These are phyloP conservation scores for Avena insularis DNA, from an alignment of 176 grass and related monocot species.

Conservation along the genomic window DNA sequence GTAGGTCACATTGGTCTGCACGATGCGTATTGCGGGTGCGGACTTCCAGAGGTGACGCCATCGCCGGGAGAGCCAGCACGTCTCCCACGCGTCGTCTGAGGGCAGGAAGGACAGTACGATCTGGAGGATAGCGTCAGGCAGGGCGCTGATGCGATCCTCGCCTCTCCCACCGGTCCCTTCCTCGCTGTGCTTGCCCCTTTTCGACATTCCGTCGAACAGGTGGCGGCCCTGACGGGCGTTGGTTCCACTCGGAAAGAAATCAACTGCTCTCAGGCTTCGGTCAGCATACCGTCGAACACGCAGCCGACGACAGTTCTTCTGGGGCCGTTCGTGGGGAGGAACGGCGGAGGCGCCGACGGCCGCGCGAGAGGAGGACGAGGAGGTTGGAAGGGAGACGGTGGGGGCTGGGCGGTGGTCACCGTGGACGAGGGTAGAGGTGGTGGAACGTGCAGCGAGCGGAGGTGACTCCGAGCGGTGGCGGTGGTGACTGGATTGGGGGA, in stretches of 20 bases:
- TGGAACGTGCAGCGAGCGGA: background rate
- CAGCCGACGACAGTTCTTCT: background rate
- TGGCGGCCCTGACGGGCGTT: no score
- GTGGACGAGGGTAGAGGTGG: background rate
- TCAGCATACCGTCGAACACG: background rate
- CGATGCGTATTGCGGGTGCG: background rate
- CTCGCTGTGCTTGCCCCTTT: background rate
- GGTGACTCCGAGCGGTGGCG: no score
- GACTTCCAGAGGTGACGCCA: constrained; percentile 32
- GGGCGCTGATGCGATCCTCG: constrained; percentile 26
- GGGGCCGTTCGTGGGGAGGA: background rate
- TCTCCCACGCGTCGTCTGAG: background rate
- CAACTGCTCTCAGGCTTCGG: background rate
- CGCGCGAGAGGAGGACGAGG: background rate
- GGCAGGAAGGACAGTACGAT: constrained; percentile 7
- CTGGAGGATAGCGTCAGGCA: background rate
- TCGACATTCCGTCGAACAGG: background rate
- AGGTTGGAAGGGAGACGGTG: background rate
- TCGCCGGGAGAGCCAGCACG: background rate
- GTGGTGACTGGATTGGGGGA: background rate
- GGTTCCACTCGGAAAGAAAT: background rate
- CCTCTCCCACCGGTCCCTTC: background rate
- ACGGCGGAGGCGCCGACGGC: background rate
- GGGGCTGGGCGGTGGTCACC: background rate
- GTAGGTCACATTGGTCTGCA: background rate